A percentile compares a stretch with the other conserved stretches of the same genome.
phyloP scores from a whole-genome alignment of 495 filamentous ascomycete genomes.

The Articulospora tetracladia region DNA sequence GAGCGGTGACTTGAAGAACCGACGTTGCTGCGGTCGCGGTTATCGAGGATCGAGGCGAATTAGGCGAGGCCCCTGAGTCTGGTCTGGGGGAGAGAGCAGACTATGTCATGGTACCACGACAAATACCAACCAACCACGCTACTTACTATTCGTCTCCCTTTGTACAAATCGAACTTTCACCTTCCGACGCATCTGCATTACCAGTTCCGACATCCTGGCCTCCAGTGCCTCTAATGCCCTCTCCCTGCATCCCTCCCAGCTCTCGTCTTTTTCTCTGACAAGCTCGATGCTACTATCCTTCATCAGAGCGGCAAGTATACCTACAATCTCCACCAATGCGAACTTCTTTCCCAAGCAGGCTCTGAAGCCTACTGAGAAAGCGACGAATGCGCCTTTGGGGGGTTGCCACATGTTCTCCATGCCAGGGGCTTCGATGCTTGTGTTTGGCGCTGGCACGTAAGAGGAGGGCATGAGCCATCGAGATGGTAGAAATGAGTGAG shows the following conservation, averaged over 20 bases:
- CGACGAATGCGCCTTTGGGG: slow-evolving; percentile 35
- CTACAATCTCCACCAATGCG: slow-evolving; percentile 50
- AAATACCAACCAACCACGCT: no score
- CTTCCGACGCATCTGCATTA: slow-evolving; percentile 12
- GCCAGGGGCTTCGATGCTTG: slow-evolving; percentile 24
- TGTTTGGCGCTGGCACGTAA: slow-evolving; percentile 38
- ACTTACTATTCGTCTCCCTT: not conserved
- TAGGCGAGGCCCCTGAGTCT: not conserved
- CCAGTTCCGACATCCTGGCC: not conserved
- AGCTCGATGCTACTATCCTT: slow-evolving; percentile 59
- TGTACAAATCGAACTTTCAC: slow-evolving; percentile 12
- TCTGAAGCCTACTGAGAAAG: slow-evolving; percentile 43
- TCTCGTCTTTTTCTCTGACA: slow-evolving; percentile 54
- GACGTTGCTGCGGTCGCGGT: not conserved
- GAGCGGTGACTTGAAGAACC: not conserved
- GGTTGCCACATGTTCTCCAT: slow-evolving; percentile 27
- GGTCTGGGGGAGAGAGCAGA: not conserved
- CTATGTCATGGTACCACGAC: no score
- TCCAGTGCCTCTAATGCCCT: slow-evolving; percentile 6
- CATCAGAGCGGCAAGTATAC: slow-evolving; percentile 51
- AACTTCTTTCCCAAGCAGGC: slow-evolving; percentile 48
- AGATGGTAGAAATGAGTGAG: slow-evolving; percentile 29
- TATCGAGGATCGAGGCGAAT: not conserved
- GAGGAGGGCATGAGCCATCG: slow-evolving; percentile 14
- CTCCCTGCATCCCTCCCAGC: slow-evolving; percentile 7